Conservation (phyloP, 306 rosid species). For the Abrus precatorius region DNA sequence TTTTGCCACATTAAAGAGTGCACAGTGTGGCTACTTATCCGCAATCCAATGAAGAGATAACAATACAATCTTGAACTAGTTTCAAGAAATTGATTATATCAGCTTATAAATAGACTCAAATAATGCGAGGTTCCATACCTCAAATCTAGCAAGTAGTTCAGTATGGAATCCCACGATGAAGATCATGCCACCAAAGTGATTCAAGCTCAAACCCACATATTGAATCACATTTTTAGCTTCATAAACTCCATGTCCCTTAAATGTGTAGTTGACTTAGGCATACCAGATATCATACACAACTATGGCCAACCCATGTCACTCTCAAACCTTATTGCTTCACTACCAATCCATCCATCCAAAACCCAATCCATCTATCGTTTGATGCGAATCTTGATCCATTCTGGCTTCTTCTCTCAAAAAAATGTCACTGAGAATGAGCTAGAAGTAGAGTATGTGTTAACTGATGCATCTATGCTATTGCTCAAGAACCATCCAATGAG, state of each 20-base stretch:
- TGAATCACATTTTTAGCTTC: slow-evolving; percentile 42
- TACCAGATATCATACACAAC: slow-evolving; percentile 41
- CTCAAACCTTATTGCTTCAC: slow-evolving; percentile 40
- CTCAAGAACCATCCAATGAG: slow-evolving; percentile 8
- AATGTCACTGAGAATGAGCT: background rate
- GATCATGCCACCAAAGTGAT: slow-evolving; percentile 15
- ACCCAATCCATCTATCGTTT: background rate
- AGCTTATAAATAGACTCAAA: background rate
- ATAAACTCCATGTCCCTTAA: slow-evolving; percentile 42
- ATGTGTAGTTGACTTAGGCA: slow-evolving; percentile 38
- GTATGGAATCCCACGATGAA: slow-evolving; percentile 21
- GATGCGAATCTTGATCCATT: slow-evolving; percentile 43
- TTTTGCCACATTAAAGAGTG: too few species aligned
- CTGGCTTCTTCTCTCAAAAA: slow-evolving; percentile 21
- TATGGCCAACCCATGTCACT: slow-evolving; percentile 47
- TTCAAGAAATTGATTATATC: background rate
- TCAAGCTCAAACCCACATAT: slow-evolving; percentile 35
- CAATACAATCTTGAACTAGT: too few species aligned
- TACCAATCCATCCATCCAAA: slow-evolving; percentile 33
- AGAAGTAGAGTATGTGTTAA: slow-evolving; percentile 22
- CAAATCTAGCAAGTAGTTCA: background rate
- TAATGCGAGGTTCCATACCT: background rate
- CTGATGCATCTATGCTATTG: slow-evolving; percentile 7
- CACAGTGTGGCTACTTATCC: too few species aligned
- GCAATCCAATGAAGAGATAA: too few species aligned